A percentile compares a stretch with the other conserved stretches of the same genome.
phyloP scores from a whole-genome alignment of 331 rosid genomes.

The Acacia concinna region DNA sequence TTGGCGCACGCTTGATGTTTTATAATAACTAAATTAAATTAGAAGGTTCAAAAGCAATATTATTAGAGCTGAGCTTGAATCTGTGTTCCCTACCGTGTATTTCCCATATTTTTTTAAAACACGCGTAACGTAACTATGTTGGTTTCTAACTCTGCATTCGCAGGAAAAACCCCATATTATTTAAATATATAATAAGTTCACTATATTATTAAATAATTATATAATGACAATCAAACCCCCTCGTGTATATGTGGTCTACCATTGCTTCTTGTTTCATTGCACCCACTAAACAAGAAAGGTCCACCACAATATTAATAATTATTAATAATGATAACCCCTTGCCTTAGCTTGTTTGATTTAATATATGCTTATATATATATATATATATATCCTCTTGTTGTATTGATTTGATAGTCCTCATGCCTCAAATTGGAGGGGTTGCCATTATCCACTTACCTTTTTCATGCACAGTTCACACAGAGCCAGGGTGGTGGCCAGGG shows the following conservation, averaged over 20 bases:
- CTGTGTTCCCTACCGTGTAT: constrained; percentile 43
- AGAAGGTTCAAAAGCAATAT: constrained; percentile 33
- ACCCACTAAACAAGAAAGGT: constrained; percentile 39
- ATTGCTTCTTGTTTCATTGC: constrained; percentile 28
- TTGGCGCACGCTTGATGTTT: constrained; percentile 49
- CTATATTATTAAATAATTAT: constrained; percentile 6
- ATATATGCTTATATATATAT: too few relatives aligned
- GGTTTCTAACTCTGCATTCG: constrained; percentile 48
- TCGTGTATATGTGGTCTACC: constrained; percentile 43
- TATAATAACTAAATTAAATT: constrained; percentile 13
- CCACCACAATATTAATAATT: constrained; percentile 2
- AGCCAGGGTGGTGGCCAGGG: constrained; percentile 23
- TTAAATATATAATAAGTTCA: neutral
- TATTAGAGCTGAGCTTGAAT: constrained; percentile 32
- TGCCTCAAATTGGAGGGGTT: constrained; percentile 33
- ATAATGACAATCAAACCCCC: constrained; percentile 22
- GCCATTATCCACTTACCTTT: constrained; percentile 38
- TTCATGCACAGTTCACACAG: constrained; percentile 41
- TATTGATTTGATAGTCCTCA: constrained; percentile 34
- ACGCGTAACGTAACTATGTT: constrained; percentile 72
- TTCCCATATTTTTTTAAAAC: constrained; percentile 30
- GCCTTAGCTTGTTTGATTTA: constrained; percentile 31
- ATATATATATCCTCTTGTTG: neutral
- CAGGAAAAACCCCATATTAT: constrained; percentile 1
- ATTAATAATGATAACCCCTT: constrained; percentile 20